Base-by-base conservation (phyloP, 106 monocot species). In the Platanthera zijinensis region DNA sequence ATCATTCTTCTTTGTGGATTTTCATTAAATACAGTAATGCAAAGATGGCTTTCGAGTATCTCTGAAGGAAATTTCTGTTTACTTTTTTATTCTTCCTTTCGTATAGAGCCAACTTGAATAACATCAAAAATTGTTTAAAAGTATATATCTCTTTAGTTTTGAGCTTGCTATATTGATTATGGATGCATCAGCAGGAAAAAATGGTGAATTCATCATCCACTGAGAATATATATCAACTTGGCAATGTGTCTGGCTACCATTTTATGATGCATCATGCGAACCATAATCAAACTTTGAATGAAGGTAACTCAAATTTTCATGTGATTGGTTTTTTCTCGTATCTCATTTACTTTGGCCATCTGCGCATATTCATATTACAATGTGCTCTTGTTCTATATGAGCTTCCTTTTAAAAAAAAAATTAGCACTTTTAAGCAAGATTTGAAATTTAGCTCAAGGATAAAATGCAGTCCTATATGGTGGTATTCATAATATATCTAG, bases 151-250 rank as follows among this genome's bases (percentile, higher is more conserved):
- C 18, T 70, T 46, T 46, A 14, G 57, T 28, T 47, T 53, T 68
- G n/a, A 49, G 50, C 50, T 84, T 52, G 25, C 32, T 5, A 66
- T 57, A n/a, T 57, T 52, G 50, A 17, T 46, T 79, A 71, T 75
- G 48, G 22, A 59, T 80, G 52, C n/a, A 48, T 76, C 18, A 75
- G 82, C 82, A 91, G 88, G 90, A 84, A 75, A 83, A 73, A 50
- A 66, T 75, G 52, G 59, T 74, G 50, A 87, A 85, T 73, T 78
- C 84, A 72, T 64, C 83, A 2, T 51, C 73, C 48, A 82, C 77
- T 69, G 75, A 68, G 10, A 80, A 75, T 67, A 78, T 77, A 25
- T 68, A 70, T 73, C 76, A 63, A 74, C 57, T 74, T 19, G 77
- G 71, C 30, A 80, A 72, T 61, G 62, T 73, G 56, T 68, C 61